Percentiles rank a stretch among this genome's conserved stretches.
These are phyloP conservation scores for Lupinus albus DNA, from an alignment of 306 rosid genomes.

Conservation along the genomic window DNA sequence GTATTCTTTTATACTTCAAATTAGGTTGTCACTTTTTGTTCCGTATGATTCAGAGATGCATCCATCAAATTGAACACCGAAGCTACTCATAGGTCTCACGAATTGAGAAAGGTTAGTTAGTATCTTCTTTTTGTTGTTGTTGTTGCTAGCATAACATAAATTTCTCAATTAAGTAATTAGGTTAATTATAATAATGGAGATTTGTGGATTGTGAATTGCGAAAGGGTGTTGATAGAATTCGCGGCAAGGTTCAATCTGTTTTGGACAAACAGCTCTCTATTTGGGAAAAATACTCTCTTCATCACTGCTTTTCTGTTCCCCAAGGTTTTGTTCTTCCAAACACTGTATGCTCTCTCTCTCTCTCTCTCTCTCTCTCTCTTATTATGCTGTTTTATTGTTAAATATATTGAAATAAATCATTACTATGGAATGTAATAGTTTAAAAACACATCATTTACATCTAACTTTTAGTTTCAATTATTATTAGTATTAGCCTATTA, in stretches of 20 bases:
- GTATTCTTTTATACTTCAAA: background rate
- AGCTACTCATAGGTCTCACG: constrained; percentile 58
- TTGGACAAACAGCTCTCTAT: constrained; percentile 60
- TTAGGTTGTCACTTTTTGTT: background rate
- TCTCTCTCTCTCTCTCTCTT: constrained; percentile 21
- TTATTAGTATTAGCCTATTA: too few relatives aligned
- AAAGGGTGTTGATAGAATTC: constrained; percentile 64
- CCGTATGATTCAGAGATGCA: constrained; percentile 59
- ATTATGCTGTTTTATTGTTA: constrained; percentile 3
- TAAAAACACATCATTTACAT: background rate
- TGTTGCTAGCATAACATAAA: background rate
- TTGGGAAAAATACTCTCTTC: constrained; percentile 82
- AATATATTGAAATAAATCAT: too few relatives aligned
- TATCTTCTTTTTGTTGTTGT: too few relatives aligned
- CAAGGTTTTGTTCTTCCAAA: constrained; percentile 62
- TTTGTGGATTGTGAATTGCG: background rate
- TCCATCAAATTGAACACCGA: constrained; percentile 50
- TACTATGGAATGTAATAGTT: background rate
- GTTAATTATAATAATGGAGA: background rate
- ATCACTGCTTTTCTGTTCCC: constrained; percentile 73
- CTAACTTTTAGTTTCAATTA: background rate
- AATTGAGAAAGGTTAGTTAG: constrained; percentile 60
- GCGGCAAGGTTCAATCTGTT: constrained; percentile 53
- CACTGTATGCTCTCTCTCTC: constrained; percentile 50
- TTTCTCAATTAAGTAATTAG: background rate